phyloP scores from a whole-genome alignment of 176 grass and related monocot genomes.

The Panicum miliaceum region DNA sequence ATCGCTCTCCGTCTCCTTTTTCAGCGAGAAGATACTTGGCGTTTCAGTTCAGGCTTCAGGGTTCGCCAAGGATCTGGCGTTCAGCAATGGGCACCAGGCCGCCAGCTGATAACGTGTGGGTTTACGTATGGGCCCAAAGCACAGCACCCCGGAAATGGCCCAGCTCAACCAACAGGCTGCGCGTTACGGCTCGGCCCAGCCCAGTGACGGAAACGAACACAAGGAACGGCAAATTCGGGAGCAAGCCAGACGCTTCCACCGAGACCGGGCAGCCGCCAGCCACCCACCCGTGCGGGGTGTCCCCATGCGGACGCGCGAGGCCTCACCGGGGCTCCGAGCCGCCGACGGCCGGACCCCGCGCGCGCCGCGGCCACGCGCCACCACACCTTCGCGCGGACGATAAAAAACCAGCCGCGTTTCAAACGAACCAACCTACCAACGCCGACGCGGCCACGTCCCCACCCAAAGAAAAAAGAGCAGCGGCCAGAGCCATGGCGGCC shows the following conservation, averaged over 20 bases:
- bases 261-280: not conserved
- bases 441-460: constrained; percentile 50
- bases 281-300: not conserved
- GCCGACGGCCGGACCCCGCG: not conserved
- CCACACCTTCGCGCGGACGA: constrained; percentile 5
- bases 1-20: not conserved
- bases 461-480: not conserved
- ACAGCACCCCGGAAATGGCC: not conserved
- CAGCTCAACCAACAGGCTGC: not conserved
- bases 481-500: constrained; percentile 56
- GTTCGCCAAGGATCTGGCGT: not conserved
- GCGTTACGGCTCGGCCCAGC: not conserved
- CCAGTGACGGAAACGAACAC: not conserved
- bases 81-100: too few relatives aligned
- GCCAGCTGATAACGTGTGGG: too few relatives aligned
- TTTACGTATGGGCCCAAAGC: not conserved
- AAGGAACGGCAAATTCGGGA: not conserved
- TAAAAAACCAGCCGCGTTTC: not conserved
- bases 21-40: not conserved
- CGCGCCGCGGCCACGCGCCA: not conserved
- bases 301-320: not conserved
- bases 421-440: not conserved
- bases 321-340: not conserved
- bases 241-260: constrained; percentile 19
- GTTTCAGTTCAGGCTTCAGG: too few relatives aligned